Evolutionary conservation across 495 filamentous ascomycete genomes (phyloP), one percentile per base, ranked within the genome.

Genomic region (Penicilliopsis zonata): DNA sequence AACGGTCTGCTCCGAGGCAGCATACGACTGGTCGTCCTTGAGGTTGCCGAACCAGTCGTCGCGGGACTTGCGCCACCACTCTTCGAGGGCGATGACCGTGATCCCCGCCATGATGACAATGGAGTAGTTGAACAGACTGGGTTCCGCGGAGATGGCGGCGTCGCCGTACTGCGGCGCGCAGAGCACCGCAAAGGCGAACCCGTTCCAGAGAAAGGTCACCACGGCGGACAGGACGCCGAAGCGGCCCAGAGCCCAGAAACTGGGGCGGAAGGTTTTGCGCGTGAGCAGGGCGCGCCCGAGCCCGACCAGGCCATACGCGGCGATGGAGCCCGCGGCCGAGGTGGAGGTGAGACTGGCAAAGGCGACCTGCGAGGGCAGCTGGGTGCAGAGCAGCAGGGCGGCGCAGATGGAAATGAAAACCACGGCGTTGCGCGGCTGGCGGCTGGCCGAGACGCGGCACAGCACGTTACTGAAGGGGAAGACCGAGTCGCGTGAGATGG

Each of bases 61-160:
- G 16, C 44, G 34, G 1, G 53, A 57, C 31, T 57, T 57, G 36
- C 53, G 45, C 50, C 49, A 57, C 50, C 51, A 57, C 31, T 57
- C 53, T 8, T 33, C 40, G 2, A 54, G 18, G 0, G 47, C 53
- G 24, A 57, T 32, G 25, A 55, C 45, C 0, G 53, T 57, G 31
- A 57, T 44, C 20, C 53, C 53, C 15, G 45, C 51, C 50, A 57
- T 55, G 19, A 57, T 57, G 22, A 57, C 53, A 16, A 57, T 57
- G 3, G 48, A 46, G 22, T 57, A 57, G 27, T 57, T 57, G 40
- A 57, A 55, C 9, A 54, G 29, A 13, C 45, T 43, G 0, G 53
- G 42, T 8, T 57, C 49, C 10, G 34, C 5, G 24, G 49, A 38
- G 17, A 57, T 54, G 1, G 32, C 23, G 13, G 12, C 34, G 31